Base-by-base conservation (phyloP, 768 basidiomycete genomes). In the Tricholomella constricta region DNA sequence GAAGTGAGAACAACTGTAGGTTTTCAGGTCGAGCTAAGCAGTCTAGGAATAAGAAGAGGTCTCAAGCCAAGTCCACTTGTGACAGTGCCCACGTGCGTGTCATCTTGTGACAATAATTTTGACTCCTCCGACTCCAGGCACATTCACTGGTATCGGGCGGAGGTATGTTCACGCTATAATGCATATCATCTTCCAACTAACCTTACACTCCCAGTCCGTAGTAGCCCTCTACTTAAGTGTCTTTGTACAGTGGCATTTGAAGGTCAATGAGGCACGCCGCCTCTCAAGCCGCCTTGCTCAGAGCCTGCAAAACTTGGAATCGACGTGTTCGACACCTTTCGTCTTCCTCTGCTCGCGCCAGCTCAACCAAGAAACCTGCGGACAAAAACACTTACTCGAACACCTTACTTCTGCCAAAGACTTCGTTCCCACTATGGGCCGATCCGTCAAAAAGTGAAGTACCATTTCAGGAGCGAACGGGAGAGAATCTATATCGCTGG, bases 341-440 rank as follows among this genome's bases (percentile, higher is more conserved):
- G 29, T 56, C 47, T 19, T 49, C 49, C 38, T 51, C 49, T 43
- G 29, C 36, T 19, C 38, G 25, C 22, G 25, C 38, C 5, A 10
- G 23, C 7, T 41, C 44, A 48, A 20, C 11, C 2, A 49, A 55
- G 20, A 54, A 60, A 35, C 25, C 32, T 22, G 23, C 40, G n/a
- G 70, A 70, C 55, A 73, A 69, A 56, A 79, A 79, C 47, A 60
- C 72, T 2, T 80, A 75, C 54, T 67, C 79, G 2, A 64, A 76
- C 19, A 91, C 94, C 0, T 73, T 99, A 10, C 78, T 84, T 3
- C 81, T 98, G 3, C 96, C 96, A 0, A 87, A 84, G 61, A 94
- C 96, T 0, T 58, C 75, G 0, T 93, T 98, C 65, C 84, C 91
- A 2, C 75, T 93, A 43, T 81, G 88, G 72, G 73, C 80, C 2